phyloP scores from a whole-genome alignment of 2,329 filamentous ascomycete genomes.

The Xylariales sp. region DNA sequence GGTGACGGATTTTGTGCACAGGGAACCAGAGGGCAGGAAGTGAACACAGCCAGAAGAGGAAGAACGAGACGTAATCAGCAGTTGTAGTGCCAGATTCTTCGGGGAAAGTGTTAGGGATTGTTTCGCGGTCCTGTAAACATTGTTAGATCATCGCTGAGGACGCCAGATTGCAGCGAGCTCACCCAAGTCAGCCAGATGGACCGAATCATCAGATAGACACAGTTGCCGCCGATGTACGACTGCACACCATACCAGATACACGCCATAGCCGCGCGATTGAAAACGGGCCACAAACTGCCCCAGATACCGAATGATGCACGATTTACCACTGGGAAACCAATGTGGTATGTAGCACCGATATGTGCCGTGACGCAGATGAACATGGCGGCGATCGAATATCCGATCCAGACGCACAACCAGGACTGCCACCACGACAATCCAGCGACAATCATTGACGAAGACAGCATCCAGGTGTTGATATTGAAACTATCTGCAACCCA shows the following conservation, averaged over 20 bases:
- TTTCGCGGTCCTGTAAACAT: slow-evolving; percentile 37
- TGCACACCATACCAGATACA: slow-evolving; percentile 89
- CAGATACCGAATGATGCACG: slow-evolving; percentile 82
- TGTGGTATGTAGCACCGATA: slow-evolving; percentile 83
- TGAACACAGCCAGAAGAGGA: slow-evolving; percentile 79
- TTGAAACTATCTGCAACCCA: slow-evolving; percentile 86
- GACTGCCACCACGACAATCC: slow-evolving; percentile 91
- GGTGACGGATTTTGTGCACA: slow-evolving; percentile 80
- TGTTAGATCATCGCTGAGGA: not conserved
- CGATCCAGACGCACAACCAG: slow-evolving; percentile 83
- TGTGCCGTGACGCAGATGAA: slow-evolving; percentile 78
- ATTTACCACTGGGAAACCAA: slow-evolving; percentile 79
- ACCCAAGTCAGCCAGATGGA: slow-evolving; percentile 73
- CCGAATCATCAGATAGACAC: slow-evolving; percentile 84
- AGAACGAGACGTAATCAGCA: slow-evolving; percentile 73
- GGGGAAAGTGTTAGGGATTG: slow-evolving; percentile 64
- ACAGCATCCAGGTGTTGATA: slow-evolving; percentile 94
- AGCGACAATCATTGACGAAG: slow-evolving; percentile 71
- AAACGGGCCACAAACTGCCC: slow-evolving; percentile 83
- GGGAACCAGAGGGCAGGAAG: slow-evolving; percentile 86
- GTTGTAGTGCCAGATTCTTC: slow-evolving; percentile 66
- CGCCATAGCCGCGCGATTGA: slow-evolving; percentile 84
- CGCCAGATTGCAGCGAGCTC: slow-evolving; percentile 20
- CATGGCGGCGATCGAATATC: slow-evolving; percentile 70
- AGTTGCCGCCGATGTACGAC: slow-evolving; percentile 78